These are phyloP conservation scores for Osmanthus fragrans DNA, from an alignment of 257 asterid genomes.

Conservation along the genomic window DNA sequence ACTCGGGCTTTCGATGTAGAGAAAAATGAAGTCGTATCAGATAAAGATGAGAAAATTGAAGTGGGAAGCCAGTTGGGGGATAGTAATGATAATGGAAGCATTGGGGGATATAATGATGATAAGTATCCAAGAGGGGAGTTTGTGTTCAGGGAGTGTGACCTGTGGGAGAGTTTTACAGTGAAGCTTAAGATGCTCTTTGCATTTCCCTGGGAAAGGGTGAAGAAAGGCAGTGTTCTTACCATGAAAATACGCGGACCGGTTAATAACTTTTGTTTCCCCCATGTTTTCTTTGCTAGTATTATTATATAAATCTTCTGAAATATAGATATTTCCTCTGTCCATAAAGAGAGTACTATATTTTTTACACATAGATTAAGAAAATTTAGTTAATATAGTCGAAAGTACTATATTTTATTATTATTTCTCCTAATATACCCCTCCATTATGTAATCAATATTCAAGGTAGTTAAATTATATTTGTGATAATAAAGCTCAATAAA, in stretches of 20 bases:
- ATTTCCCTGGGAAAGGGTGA: conserved; percentile 93
- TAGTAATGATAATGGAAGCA: conserved; percentile 29
- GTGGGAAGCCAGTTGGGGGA: conserved; percentile 18
- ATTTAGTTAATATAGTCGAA: too few relatives aligned
- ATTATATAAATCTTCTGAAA: not conserved
- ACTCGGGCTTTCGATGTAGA: conserved; percentile 57
- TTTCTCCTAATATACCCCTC: too few relatives aligned
- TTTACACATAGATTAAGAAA: too few relatives aligned
- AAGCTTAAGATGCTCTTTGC: conserved; percentile 78
- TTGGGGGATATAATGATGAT: conserved; percentile 25
- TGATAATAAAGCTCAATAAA: too few relatives aligned
- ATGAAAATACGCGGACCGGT: conserved; percentile 91
- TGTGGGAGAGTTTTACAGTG: conserved; percentile 60
- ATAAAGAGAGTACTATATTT: too few relatives aligned
- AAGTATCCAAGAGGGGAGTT: conserved; percentile 85
- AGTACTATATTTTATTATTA: too few relatives aligned
- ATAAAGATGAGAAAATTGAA: conserved; percentile 27
- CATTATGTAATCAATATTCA: too few relatives aligned
- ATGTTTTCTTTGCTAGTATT: not conserved
- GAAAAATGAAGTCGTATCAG: conserved; percentile 35
- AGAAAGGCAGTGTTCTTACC: conserved; percentile 83
- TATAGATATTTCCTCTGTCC: not conserved
- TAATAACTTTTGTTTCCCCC: not conserved
- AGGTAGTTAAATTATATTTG: too few relatives aligned
- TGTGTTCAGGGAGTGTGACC: conserved; percentile 55